Percentiles rank a stretch among this genome's conserved stretches.
These are phyloP conservation scores for Petunia secreta DNA, from an alignment of 257 asterid genomes.

Conservation along the genomic window DNA sequence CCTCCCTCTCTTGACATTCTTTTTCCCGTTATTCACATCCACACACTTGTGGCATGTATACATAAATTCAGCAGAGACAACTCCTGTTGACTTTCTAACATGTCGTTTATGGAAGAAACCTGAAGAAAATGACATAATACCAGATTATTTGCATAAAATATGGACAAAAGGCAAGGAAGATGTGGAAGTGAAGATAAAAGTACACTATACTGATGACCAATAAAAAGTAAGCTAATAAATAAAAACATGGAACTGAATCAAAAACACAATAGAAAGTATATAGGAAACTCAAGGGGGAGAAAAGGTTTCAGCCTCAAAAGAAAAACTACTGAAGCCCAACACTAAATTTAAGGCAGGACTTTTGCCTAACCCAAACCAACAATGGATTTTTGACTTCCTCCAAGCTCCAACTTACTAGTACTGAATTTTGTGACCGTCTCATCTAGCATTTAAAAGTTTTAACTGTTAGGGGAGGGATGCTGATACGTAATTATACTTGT, in stretches of 20 bases:
- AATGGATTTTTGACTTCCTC: background rate
- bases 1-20: slow-evolving; percentile 42
- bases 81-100: slow-evolving; percentile 59
- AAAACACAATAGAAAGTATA: background rate
- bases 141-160: background rate
- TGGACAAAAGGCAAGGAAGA: background rate
- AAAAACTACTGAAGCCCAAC: slow-evolving; percentile 8
- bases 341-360: background rate
- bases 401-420: slow-evolving; percentile 15
- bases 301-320: background rate
- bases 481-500: background rate
- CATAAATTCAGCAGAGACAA: slow-evolving; percentile 40
- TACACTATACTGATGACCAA: background rate
- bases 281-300: slow-evolving; percentile 6
- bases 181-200: background rate
- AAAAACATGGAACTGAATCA: slow-evolving; percentile 12
- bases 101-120: slow-evolving; percentile 81
- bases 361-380: slow-evolving; percentile 11
- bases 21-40: slow-evolving; percentile 44
- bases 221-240: background rate
- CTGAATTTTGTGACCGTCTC: slow-evolving; percentile 15
- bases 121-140: slow-evolving; percentile 42
- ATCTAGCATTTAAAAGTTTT: slow-evolving; percentile 8
- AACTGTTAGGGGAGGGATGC: background rate
- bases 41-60: slow-evolving; percentile 76